Conservation (phyloP, 78 protist species). For the Dictyostelium discoideum region DNA sequence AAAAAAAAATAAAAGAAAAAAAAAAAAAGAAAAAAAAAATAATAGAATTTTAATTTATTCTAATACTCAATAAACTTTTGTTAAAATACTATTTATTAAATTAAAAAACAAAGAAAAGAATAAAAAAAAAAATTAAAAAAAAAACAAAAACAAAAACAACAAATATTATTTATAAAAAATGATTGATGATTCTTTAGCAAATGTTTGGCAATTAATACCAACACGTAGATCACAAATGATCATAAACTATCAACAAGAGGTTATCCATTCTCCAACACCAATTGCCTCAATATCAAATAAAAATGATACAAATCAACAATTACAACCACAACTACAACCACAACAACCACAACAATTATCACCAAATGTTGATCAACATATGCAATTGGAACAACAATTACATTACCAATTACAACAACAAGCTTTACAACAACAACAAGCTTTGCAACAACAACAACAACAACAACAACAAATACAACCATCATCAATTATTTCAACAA, state of each 20-base stretch:
- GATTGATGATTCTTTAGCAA: background rate
- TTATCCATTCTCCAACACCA: background rate
- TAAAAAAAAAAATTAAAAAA: too few species aligned
- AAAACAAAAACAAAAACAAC: too few species aligned
- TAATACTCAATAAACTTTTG: background rate
- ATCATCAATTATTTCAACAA: background rate
- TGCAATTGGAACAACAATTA: constrained; percentile 14
- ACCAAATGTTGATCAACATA: background rate
- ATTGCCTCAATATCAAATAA: background rate
- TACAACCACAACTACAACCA: background rate
- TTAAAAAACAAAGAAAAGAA: background rate
- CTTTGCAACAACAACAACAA: background rate
- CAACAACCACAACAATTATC: background rate
- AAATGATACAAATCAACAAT: background rate
- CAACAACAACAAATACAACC: background rate
- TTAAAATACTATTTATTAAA: background rate
- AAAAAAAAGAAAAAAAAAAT: too few species aligned
- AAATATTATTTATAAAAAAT: background rate
- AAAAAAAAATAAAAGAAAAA: background rate
- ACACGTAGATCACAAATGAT: constrained; percentile 9
- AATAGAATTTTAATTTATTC: background rate
- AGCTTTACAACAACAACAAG: background rate
- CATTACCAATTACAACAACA: background rate
- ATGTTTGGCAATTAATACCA: constrained; percentile 65
- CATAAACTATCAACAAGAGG: background rate